Percentiles rank a stretch among this genome's conserved stretches.
These are phyloP conservation scores for Davidsoniella virescens DNA, from an alignment of 2,329 filamentous ascomycete species.

Conservation along the genomic window DNA sequence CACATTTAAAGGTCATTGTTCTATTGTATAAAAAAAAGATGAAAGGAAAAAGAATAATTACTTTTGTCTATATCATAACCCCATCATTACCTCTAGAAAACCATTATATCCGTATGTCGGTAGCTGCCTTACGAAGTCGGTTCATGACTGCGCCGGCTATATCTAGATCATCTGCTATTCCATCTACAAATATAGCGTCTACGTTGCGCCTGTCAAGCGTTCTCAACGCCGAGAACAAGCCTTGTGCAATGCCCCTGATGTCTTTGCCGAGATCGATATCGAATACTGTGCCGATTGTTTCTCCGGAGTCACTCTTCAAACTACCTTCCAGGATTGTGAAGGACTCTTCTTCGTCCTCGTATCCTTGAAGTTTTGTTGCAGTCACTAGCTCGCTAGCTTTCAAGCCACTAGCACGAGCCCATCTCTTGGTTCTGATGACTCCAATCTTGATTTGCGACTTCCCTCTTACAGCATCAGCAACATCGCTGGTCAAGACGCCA, in stretches of 20 bases:
- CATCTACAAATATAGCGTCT: slow-evolving; percentile 80
- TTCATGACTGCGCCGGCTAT: slow-evolving; percentile 82
- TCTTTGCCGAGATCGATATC: slow-evolving; percentile 60
- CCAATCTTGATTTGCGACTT: slow-evolving; percentile 24
- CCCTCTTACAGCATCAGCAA: slow-evolving; percentile 16
- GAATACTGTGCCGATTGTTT: slow-evolving; percentile 31
- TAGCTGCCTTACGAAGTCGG: slow-evolving; percentile 61
- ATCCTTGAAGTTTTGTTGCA: slow-evolving; percentile 17
- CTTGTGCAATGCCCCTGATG: slow-evolving; percentile 61
- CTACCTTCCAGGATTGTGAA: slow-evolving; percentile 28
- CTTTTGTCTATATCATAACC: neutral
- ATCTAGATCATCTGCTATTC: slow-evolving; percentile 62
- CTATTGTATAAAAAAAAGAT: too few relatives aligned
- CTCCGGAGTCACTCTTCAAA: slow-evolving; percentile 21
- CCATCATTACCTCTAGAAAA: neutral
- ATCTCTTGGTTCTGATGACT: slow-evolving; percentile 38
- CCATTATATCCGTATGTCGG: slow-evolving; percentile 32
- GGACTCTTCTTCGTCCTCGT: slow-evolving; percentile 16
- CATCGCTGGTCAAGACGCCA: slow-evolving; percentile 23
- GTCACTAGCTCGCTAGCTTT: slow-evolving; percentile 19
- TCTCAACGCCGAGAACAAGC: slow-evolving; percentile 72
- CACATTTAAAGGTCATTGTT: too few relatives aligned
- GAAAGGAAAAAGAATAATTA: too few relatives aligned
- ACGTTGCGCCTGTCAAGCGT: slow-evolving; percentile 68
- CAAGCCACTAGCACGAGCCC: slow-evolving; percentile 30